phyloP scores from a whole-genome alignment of 2,329 filamentous ascomycete species.

The Drechslerella coelobrocha region DNA sequence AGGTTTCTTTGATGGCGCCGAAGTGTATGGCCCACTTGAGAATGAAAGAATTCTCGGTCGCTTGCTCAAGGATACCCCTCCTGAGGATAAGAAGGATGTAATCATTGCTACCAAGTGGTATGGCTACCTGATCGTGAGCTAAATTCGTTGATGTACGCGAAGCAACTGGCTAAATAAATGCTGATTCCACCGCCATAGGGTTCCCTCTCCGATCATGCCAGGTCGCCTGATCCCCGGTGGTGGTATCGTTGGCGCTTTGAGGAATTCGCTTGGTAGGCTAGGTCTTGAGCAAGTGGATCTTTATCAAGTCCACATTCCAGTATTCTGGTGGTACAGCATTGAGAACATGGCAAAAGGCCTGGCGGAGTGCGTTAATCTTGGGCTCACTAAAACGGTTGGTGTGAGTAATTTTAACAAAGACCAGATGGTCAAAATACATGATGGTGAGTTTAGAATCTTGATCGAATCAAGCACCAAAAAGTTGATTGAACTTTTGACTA shows the following conservation, averaged over 20 bases:
- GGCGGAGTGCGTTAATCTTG: slow-evolving; percentile 60
- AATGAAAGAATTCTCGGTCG: slow-evolving; percentile 60
- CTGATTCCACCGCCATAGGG: slow-evolving; percentile 55
- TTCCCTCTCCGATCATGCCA: slow-evolving; percentile 59
- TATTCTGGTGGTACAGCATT: slow-evolving; percentile 59
- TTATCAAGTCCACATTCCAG: slow-evolving; percentile 60
- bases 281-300: slow-evolving; percentile 57
- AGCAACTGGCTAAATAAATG: neutral
- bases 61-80: slow-evolving; percentile 58
- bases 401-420: slow-evolving; percentile 61
- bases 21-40: slow-evolving; percentile 60
- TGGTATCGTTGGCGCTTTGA: slow-evolving; percentile 58
- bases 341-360: slow-evolving; percentile 59
- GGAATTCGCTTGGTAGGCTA: slow-evolving; percentile 58
- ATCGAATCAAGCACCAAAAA: neutral
- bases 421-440: slow-evolving; percentile 60
- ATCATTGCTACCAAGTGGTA: slow-evolving; percentile 48
- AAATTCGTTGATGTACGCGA: neutral
- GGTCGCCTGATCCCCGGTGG: slow-evolving; percentile 56
- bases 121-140: slow-evolving; percentile 54
- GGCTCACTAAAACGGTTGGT: slow-evolving; percentile 59
- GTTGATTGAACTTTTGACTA: neutral
- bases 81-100: slow-evolving; percentile 52
- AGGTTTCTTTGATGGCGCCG: slow-evolving; percentile 61
- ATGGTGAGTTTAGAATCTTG: slow-evolving; percentile 45